Conservation (phyloP, 1,284 basidiomycete species). For the Leccinum colubrinum region DNA sequence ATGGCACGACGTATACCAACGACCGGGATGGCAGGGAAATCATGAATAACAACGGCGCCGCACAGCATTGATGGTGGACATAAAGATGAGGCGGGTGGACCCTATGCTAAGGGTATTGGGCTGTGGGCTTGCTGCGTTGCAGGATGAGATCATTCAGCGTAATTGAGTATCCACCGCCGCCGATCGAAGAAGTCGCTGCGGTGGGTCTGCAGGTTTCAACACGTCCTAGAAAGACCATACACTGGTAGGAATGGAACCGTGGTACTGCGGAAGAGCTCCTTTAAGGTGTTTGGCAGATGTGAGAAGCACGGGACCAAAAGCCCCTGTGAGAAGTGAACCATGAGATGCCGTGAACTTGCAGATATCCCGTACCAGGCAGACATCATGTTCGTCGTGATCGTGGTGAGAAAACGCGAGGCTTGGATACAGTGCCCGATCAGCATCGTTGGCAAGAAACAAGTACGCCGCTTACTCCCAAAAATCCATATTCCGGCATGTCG, state of each 20-base stretch:
- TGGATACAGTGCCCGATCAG: conserved; percentile 23
- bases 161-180: conserved; percentile 16
- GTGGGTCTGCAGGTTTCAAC: conserved; percentile 13
- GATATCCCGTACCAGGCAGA: not conserved
- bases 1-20: not conserved
- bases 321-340: conserved; percentile 20
- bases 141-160: conserved; percentile 18
- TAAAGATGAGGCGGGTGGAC: conserved; percentile 6
- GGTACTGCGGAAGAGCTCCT: conserved; percentile 18
- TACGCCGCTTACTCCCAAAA: conserved; percentile 16
- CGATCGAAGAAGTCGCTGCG: conserved; percentile 31
- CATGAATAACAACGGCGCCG: conserved; percentile 4
- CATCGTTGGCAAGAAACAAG: conserved; percentile 17
- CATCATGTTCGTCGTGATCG: conserved; percentile 17
- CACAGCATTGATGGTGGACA: conserved; percentile 10
- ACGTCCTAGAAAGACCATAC: conserved; percentile 21
- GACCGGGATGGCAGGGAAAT: conserved; percentile 6
- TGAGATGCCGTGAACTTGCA: conserved; percentile 12
- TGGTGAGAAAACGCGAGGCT: conserved; percentile 21
- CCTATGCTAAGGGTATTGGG: conserved; percentile 23
- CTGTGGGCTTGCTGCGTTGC: conserved; percentile 26
- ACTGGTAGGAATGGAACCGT: conserved; percentile 25
- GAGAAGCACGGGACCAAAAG: conserved; percentile 15
- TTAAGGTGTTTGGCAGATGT: conserved; percentile 16
- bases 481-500: conserved; percentile 19